A percentile compares a stretch with the other conserved stretches of the same genome.
Evolutionary conservation across 306 rosid species (phyloP).

Genomic region (Bauhinia variegata): DNA sequence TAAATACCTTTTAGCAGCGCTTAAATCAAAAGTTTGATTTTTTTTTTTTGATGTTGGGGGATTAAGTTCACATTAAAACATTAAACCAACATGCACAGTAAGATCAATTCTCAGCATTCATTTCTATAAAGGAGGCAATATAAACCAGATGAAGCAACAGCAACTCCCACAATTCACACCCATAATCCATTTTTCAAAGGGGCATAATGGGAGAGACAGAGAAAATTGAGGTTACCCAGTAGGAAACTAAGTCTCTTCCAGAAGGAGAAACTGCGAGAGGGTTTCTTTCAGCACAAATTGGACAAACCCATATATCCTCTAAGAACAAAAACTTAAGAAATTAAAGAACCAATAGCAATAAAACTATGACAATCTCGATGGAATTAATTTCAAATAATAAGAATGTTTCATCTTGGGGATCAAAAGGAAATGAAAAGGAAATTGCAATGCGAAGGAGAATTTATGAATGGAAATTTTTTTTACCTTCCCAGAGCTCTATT

Average conservation of each 20-base stretch:
- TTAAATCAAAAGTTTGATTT: too few relatives aligned
- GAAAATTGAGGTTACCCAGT: background rate
- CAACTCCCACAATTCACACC: background rate
- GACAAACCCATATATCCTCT: background rate
- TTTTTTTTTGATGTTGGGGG: too few relatives aligned
- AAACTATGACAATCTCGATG: background rate
- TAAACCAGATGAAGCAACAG: background rate
- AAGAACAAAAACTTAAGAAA: background rate
- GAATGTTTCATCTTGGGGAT: background rate
- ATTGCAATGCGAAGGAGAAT: background rate
- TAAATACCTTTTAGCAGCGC: too few relatives aligned
- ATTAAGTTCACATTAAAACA: too few relatives aligned
- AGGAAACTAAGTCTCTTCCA: background rate
- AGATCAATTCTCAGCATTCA: background rate
- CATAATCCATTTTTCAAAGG: background rate
- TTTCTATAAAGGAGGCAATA: background rate
- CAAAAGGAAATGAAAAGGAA: background rate
- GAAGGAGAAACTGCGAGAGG: constrained; percentile 19
- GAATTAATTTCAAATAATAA: too few relatives aligned
- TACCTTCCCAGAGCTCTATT: background rate
- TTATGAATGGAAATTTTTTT: background rate
- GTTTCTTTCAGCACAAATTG: background rate
- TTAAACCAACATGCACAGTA: background rate
- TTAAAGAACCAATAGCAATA: background rate
- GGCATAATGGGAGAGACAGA: background rate